A percentile compares a stretch with the other conserved stretches of the same genome.
These are phyloP conservation scores for Colletotrichum shisoi DNA, from an alignment of 2,329 filamentous ascomycete genomes.

Conservation along the genomic window DNA sequence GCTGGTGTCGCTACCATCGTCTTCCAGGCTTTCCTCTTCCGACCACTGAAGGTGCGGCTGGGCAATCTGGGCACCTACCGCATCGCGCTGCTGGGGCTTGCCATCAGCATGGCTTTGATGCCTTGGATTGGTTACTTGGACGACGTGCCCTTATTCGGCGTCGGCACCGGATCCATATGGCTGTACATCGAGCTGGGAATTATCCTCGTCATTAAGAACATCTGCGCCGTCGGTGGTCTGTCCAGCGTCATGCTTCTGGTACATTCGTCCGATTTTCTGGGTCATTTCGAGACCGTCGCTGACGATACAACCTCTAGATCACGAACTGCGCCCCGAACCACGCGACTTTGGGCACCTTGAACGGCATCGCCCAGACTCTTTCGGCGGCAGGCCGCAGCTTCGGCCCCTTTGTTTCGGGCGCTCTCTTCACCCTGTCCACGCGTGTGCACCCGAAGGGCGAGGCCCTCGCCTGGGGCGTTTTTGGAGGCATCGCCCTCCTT, in stretches of 20 bases:
- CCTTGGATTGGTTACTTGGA: constrained; percentile 86
- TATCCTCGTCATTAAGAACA: constrained; percentile 85
- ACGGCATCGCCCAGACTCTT: constrained; percentile 92
- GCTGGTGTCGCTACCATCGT: constrained; percentile 85
- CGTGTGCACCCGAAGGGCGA: constrained; percentile 81
- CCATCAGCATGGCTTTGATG: constrained; percentile 83
- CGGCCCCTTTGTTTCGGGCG: constrained; percentile 87
- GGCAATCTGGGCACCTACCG: constrained; percentile 90
- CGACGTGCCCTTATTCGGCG: constrained; percentile 61
- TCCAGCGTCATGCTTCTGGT: constrained; percentile 89
- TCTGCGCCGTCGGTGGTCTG: constrained; percentile 86
- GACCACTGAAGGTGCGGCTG: constrained; percentile 76
- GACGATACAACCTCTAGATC: constrained; percentile 63
- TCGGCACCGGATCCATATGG: constrained; percentile 71
- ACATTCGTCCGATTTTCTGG: constrained; percentile 48
- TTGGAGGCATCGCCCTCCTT: constrained; percentile 80
- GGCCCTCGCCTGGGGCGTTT: constrained; percentile 83
- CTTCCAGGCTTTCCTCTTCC: constrained; percentile 89
- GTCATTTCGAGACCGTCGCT: neutral
- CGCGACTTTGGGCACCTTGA: constrained; percentile 85
- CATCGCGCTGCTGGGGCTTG: constrained; percentile 78
- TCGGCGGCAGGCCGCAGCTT: constrained; percentile 88
- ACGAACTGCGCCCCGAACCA: constrained; percentile 91
- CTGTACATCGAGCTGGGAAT: constrained; percentile 82
- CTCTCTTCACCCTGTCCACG: constrained; percentile 81